A percentile compares a stretch with the other conserved stretches of the same genome.
Evolutionary conservation across 2,329 filamentous ascomycete genomes (phyloP).

Genomic region (Thielaviopsis populi): DNA sequence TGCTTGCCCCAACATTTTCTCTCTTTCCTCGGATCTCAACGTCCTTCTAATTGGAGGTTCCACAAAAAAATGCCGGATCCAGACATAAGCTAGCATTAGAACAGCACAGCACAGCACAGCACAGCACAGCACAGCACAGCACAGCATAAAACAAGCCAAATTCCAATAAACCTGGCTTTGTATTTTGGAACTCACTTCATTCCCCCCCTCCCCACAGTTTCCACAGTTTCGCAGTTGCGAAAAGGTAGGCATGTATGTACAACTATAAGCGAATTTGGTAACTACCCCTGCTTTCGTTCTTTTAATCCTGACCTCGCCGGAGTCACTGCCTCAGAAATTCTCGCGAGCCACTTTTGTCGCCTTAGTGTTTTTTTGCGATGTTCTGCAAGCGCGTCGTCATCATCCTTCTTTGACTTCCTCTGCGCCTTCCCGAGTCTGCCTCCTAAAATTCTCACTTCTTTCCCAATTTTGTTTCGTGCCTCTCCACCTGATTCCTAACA

Average conservation of each 20-base stretch:
- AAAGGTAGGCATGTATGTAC: no score
- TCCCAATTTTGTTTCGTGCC: background rate
- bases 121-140: background rate
- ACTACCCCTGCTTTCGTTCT: background rate
- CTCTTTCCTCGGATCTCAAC: background rate
- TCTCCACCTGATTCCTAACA: background rate
- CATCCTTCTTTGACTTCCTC: constrained; percentile 1
- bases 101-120: background rate
- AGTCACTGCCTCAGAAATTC: background rate
- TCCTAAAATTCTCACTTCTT: background rate
- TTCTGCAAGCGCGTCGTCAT: background rate
- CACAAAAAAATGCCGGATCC: background rate
- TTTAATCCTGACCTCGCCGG: background rate
- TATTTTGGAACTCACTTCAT: background rate
- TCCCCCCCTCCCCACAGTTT: background rate
- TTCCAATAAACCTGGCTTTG: background rate
- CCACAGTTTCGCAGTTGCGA: no score
- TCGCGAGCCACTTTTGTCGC: background rate
- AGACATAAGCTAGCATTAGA: constrained; percentile 3
- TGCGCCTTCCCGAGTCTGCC: background rate
- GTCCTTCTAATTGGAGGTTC: background rate
- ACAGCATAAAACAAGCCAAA: constrained; percentile 2
- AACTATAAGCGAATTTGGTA: background rate
- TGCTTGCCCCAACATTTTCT: constrained; percentile 10
- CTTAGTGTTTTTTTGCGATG: constrained; percentile 12